Base-by-base conservation (phyloP, 805 yeast genomes). In the Kodamaea kakaduensis region DNA sequence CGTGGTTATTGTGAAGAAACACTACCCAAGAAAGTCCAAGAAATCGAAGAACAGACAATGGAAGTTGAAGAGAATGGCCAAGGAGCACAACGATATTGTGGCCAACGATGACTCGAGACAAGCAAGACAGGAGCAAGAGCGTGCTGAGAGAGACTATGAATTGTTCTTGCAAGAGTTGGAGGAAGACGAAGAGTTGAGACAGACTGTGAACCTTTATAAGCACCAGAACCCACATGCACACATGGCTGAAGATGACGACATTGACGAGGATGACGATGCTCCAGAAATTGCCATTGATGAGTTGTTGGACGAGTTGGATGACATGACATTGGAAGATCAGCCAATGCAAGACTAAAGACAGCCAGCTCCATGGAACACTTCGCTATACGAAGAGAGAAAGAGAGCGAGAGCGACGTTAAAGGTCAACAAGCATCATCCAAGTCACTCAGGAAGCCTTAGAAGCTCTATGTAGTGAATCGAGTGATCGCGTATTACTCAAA, bases 31-130 rank as follows among this genome's bases (percentile, higher is more conserved):
- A 71, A 83, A 81, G 67, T 70, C 78, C 31, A 77, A 75, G 67
- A 82, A 78, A 68, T 65, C 75, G 46, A 82, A 81, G 75, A 76
- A 80, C 71, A 80, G 90, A 73, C 71, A 71, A 61, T 86, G 95
- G 95, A 86, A 83, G 64, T 78, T 90, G 63, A 84, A 85, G 80
- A 84, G 97, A 73, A 89, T 90, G 96, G 97, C 97, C 24, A 84
- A 74, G 55, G 97, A 93, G 65, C 95, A 89, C 66, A 76, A 78
- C 47, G 97, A 89, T 50, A 78, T 86, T 46, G 88, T 81, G 29
- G 94, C 93, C 39, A 71, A 77, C 46, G 79, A 77, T 47, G 73
- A 67, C 45, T 61, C 71, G 12, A 82, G 88, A 65, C 82, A 77
- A 45, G 89, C 86, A 37, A 83, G 77, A 68, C 93, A 84, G 61